Percentiles rank a stretch among this genome's conserved stretches.
Evolutionary conservation across 345 rosid genomes (phyloP).

Genomic region (Citrus australasica): DNA sequence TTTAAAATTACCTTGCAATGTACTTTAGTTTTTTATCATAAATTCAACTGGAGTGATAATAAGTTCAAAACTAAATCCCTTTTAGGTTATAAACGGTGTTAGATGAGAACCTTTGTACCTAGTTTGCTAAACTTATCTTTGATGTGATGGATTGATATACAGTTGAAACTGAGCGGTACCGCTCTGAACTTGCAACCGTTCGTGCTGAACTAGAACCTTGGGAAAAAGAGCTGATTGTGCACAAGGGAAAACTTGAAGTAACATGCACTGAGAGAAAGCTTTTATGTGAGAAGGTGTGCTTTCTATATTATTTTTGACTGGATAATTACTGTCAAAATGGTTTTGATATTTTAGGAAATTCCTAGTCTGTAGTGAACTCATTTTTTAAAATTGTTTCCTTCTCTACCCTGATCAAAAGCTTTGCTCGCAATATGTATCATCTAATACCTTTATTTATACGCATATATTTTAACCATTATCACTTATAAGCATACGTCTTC

Average conservation of each 20-base stretch:
- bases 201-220: slow-evolving; percentile 94
- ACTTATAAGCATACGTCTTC: not conserved
- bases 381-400: not conserved
- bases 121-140: slow-evolving; percentile 14
- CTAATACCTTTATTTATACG: not conserved
- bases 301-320: slow-evolving; percentile 9
- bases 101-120: not conserved
- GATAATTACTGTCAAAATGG: not conserved
- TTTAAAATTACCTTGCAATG: not conserved
- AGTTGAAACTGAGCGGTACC: slow-evolving; percentile 85
- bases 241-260: slow-evolving; percentile 88
- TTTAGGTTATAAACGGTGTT: not conserved
- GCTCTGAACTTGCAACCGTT: slow-evolving; percentile 70
- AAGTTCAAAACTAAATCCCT: not conserved
- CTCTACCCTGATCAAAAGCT: not conserved
- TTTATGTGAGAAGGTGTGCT: slow-evolving; percentile 70
- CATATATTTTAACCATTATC: not conserved
- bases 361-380: not conserved
- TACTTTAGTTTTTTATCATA: not conserved
- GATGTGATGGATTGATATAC: slow-evolving; percentile 24
- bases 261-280: slow-evolving; percentile 78
- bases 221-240: slow-evolving; percentile 82
- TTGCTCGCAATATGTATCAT: not conserved
- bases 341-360: not conserved
- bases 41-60: not conserved